phyloP scores from a whole-genome alignment of 768 basidiomycete species.

The Pleurotus pulmonarius region DNA sequence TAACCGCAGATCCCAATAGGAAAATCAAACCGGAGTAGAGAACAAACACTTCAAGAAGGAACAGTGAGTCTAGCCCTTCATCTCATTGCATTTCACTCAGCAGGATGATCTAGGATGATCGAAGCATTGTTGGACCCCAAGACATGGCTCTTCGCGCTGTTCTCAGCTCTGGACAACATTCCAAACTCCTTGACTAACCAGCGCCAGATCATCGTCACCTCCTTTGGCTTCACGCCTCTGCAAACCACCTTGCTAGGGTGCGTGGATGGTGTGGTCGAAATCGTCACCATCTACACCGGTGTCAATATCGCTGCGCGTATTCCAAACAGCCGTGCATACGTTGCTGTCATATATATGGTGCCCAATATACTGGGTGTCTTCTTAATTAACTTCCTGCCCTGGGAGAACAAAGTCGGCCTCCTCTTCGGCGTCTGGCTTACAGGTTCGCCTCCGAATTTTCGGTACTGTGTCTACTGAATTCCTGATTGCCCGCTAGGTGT shows the following conservation, averaged over 20 bases:
- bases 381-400: constrained; percentile 62
- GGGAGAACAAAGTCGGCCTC: constrained; percentile 61
- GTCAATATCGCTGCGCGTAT: constrained; percentile 54
- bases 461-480: too few species aligned
- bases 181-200: constrained; percentile 69
- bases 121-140: constrained; percentile 69
- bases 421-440: constrained; percentile 33
- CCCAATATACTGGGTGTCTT: constrained; percentile 64
- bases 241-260: constrained; percentile 70
- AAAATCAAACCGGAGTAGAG: constrained; percentile 79
- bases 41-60: constrained; percentile 80
- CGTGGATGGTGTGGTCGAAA: constrained; percentile 62
- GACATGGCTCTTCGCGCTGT: constrained; percentile 75
- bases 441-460: not conserved
- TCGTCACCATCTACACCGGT: constrained; percentile 67
- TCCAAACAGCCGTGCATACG: constrained; percentile 58
- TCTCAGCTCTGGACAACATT: constrained; percentile 55
- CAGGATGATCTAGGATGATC: constrained; percentile 43
- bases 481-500: constrained; percentile 25
- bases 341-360: constrained; percentile 55
- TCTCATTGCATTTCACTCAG: not conserved
- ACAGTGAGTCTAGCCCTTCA: constrained; percentile 47
- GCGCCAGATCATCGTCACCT: constrained; percentile 56
- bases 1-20: constrained; percentile 24
- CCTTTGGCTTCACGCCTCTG: constrained; percentile 60